Evolutionary conservation across 768 basidiomycete genomes (phyloP).

Genomic region (Psilocybe tampanensis): DNA sequence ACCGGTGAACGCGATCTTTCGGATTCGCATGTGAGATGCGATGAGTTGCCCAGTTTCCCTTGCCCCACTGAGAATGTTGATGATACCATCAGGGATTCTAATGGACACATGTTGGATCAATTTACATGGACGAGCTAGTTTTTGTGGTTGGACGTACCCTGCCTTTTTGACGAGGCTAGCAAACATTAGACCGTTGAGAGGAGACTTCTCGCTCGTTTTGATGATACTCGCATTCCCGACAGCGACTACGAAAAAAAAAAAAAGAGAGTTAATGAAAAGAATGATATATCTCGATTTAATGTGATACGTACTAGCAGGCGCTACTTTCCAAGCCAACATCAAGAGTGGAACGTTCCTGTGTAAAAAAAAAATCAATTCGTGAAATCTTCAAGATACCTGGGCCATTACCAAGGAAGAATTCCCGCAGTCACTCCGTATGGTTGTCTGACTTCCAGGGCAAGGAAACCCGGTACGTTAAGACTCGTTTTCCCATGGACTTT

Average conservation of each 20-base stretch:
- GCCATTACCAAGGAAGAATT: constrained; percentile 2
- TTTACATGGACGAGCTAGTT: too few relatives aligned
- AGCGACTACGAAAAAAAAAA: background rate
- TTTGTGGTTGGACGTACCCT: constrained; percentile 51
- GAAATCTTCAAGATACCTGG: background rate
- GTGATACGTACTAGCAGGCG: background rate
- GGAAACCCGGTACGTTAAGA: constrained; percentile 1
- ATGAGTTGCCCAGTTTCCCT: constrained; percentile 62
- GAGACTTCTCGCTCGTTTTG: constrained; percentile 69
- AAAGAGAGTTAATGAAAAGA: background rate
- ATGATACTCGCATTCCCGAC: constrained; percentile 6
- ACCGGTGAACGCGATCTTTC: constrained; percentile 78
- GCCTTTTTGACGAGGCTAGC: constrained; percentile 59
- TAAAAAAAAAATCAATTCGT: background rate
- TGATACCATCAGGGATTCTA: background rate
- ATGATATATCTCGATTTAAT: background rate
- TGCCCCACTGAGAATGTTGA: constrained; percentile 7
- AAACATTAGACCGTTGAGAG: constrained; percentile 58
- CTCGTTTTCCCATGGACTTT: constrained; percentile 3
- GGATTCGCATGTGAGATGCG: constrained; percentile 58
- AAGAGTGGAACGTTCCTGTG: constrained; percentile 3
- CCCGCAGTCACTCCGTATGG: constrained; percentile 4
- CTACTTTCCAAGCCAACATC: constrained; percentile 6
- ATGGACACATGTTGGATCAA: background rate
- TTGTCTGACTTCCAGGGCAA: constrained; percentile 6